Conservation (phyloP, 768 basidiomycete genomes). For the Amanita pallidorosea region DNA sequence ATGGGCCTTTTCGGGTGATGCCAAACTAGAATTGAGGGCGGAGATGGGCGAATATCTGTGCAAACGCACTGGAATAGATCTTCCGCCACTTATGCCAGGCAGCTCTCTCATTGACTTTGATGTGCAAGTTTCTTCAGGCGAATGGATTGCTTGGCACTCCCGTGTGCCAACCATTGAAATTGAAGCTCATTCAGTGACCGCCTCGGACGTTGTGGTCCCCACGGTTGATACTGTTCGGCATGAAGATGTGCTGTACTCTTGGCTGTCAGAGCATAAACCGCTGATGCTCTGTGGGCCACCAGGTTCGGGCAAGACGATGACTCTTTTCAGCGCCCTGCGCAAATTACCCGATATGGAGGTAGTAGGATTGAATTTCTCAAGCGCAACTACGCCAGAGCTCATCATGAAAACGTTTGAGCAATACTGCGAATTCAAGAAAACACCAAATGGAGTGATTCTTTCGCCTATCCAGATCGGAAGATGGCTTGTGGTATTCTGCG, state of each 20-base stretch:
- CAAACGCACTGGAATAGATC: constrained; percentile 79
- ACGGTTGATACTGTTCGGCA: constrained; percentile 98
- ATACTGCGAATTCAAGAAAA: constrained; percentile 98
- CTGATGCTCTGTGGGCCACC: constrained; percentile 97
- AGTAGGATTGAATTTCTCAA: constrained; percentile 98
- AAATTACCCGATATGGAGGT: constrained; percentile 99
- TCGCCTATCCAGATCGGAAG: constrained; percentile 91
- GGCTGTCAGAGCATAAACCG: constrained; percentile 98
- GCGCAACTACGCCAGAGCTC: constrained; percentile 94
- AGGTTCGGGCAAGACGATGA: constrained; percentile 99
- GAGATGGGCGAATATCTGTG: constrained; percentile 84
- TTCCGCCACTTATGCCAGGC: constrained; percentile 66
- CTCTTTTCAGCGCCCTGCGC: constrained; percentile 91
- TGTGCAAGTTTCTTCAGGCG: constrained; percentile 74
- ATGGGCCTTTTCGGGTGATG: constrained; percentile 97
- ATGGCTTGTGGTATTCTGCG: constrained; percentile 99
- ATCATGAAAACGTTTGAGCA: constrained; percentile 99
- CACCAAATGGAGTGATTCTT: constrained; percentile 94
- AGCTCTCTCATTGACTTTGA: constrained; percentile 92
- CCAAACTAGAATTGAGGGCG: constrained; percentile 81
- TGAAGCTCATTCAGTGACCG: constrained; percentile 91
- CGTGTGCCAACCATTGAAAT: constrained; percentile 93
- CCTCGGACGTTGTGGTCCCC: constrained; percentile 94
- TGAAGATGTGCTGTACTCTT: constrained; percentile 96
- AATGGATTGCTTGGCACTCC: constrained; percentile 89